Base-by-base conservation (phyloP, 768 basidiomycete species). In the Boletus subcaerulescens region DNA sequence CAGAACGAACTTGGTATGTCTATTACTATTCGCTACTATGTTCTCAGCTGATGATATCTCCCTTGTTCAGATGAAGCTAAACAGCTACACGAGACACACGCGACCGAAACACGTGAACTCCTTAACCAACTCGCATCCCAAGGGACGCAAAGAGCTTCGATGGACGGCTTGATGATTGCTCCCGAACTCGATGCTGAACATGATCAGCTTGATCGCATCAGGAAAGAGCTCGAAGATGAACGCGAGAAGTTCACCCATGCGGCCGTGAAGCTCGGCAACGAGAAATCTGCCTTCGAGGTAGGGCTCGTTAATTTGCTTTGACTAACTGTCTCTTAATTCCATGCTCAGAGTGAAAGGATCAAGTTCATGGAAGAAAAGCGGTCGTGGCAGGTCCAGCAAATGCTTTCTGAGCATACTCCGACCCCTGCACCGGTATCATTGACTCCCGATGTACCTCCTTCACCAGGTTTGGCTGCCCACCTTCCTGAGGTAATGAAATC, bases 231-330 rank as follows among this genome's bases (percentile, higher is more conserved):
- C 6, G 84, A 90, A 47, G 73, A 77, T 17, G 88, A 92, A 59
- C 79, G 85, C 11, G 73, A 73, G 49, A 81, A 81, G 55, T 83
- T 89, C 58, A 82, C 83, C 0, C 81, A 84, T 56, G 85, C 85
- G 20, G 77, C 85, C 13, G 71, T 87, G 18, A 78, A 76, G 54
- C 71, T 92, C 24, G 83, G 83, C 1, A 79, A 80, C 60, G 89
- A 91, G 52, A 82, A 80, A 64, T 79, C 83, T 3, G 71, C 74
- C 5, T 67, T 91, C 13, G 87, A 91, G 81, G 90, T 89, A 65
- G 43, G 53, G 54, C 52, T 31, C n/a, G 0, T 42, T 36, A n/a
- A 52, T 40, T 14, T 50, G 14, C 46, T 47, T 50, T 32, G 15
- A 24, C 26, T 20, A n/a, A 26, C 17, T 20, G 14, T 42, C 42